Conservation (phyloP, 163 green algal species). For the Coccomyxa subellipsoidea region DNA sequence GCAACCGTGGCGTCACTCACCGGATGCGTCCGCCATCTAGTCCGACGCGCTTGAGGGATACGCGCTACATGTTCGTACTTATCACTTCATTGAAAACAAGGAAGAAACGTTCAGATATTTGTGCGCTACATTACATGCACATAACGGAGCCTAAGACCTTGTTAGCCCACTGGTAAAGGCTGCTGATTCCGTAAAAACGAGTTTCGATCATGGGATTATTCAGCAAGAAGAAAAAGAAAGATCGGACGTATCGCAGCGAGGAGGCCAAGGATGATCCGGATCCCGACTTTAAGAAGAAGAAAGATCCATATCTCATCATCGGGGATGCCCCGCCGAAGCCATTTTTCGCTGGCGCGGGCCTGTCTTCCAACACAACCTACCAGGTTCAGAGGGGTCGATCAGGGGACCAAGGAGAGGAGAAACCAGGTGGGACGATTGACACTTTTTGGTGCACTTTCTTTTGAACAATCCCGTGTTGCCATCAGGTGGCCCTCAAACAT, state of each 20-base stretch:
- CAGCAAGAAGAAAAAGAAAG: not conserved
- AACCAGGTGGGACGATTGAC: not conserved
- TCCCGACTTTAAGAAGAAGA: slow-evolving; percentile 10
- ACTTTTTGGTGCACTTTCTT: too few species aligned
- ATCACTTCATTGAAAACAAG: too few species aligned
- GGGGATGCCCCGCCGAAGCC: slow-evolving; percentile 20
- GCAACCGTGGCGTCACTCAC: too few species aligned
- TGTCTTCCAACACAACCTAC: slow-evolving; percentile 22
- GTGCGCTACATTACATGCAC: too few species aligned
- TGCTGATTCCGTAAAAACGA: not conserved
- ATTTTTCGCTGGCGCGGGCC: slow-evolving; percentile 20
- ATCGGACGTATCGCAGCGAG: slow-evolving; percentile 3
- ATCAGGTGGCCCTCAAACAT: too few species aligned
- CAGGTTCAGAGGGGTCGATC: not conserved
- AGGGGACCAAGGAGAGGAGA: not conserved
- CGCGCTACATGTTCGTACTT: too few species aligned
- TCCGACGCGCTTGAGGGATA: too few species aligned
- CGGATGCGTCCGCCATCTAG: too few species aligned
- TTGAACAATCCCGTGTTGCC: too few species aligned
- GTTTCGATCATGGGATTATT: not conserved
- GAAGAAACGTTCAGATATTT: too few species aligned
- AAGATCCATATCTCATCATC: slow-evolving; percentile 10
- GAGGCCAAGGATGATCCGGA: not conserved
- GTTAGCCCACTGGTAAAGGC: too few species aligned
- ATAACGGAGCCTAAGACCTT: too few species aligned